phyloP scores from a whole-genome alignment of 495 filamentous ascomycete species.

The Apiosordaria backusii region DNA sequence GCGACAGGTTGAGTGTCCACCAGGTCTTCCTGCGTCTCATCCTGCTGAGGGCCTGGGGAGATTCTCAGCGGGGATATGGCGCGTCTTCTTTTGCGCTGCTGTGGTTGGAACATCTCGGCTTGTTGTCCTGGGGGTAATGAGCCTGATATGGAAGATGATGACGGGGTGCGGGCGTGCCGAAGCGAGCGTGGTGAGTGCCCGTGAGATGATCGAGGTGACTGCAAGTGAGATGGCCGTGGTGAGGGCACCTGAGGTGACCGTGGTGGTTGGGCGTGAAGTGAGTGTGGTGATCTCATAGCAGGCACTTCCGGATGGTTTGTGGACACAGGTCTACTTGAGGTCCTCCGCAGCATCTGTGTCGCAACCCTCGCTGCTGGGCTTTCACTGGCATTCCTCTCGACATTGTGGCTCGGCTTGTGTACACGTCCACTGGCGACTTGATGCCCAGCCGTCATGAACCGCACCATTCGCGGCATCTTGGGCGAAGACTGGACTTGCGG shows the following conservation, averaged over 20 bases:
- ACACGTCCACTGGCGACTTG: neutral
- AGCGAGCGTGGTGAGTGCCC: neutral
- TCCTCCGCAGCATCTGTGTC: neutral
- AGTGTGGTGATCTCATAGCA: too few relatives aligned
- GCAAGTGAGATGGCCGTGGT: neutral
- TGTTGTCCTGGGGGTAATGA: neutral
- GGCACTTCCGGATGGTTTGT: neutral
- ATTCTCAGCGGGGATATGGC: neutral
- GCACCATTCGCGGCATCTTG: neutral
- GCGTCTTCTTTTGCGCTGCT: neutral
- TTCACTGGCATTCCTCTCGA: neutral
- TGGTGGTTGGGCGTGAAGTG: too few relatives aligned
- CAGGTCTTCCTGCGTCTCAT: neutral
- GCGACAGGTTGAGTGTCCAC: neutral
- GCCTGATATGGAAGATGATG: neutral
- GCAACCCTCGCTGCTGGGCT: conserved; percentile 1
- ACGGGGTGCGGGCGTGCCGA: neutral
- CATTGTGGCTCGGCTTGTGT: neutral
- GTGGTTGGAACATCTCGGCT: neutral
- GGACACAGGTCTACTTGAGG: neutral
- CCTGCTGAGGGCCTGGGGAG: neutral
- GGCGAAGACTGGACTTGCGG: neutral
- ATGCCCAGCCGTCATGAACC: neutral
- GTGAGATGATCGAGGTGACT: neutral
- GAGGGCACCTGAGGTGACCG: neutral